Conservation (phyloP, 148 eudicot species). For the Chenopodium album region DNA sequence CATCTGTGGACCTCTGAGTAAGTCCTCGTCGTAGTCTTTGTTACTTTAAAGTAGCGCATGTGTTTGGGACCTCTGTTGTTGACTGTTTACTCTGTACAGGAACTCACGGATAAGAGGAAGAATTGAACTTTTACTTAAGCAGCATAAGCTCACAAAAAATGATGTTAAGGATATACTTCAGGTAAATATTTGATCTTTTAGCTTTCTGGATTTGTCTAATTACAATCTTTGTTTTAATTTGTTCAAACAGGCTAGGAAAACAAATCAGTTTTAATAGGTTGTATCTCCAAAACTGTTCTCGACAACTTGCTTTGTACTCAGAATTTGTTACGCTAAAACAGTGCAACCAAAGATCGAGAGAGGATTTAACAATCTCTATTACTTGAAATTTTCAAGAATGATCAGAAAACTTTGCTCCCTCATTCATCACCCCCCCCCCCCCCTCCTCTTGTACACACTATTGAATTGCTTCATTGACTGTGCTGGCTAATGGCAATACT, state of each 20-base stretch:
- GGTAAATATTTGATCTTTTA: constrained; percentile 36
- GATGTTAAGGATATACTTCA: constrained; percentile 83
- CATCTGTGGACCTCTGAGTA: constrained; percentile 99
- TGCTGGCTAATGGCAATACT: no score
- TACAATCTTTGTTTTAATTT: background rate
- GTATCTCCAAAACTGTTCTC: background rate
- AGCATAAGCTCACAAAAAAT: constrained; percentile 77
- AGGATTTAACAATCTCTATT: background rate
- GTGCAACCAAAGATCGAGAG: background rate
- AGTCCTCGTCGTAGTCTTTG: constrained; percentile 37
- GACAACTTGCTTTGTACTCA: background rate
- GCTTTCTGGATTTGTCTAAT: background rate
- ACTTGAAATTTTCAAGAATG: background rate
- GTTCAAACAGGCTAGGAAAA: background rate
- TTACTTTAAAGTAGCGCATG: background rate
- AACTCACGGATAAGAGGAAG: constrained; percentile 72
- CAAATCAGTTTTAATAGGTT: background rate
- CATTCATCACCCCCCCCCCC: background rate
- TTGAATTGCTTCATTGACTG: no score
- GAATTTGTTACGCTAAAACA: background rate
- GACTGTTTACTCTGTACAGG: constrained; percentile 35
- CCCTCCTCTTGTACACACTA: no score
- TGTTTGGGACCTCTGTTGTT: background rate
- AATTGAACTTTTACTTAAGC: constrained; percentile 86
- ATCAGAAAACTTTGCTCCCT: background rate